Evolutionary conservation across 2,329 filamentous ascomycete species (phyloP).

Genomic region (Colletotrichum chrysophilum): DNA sequence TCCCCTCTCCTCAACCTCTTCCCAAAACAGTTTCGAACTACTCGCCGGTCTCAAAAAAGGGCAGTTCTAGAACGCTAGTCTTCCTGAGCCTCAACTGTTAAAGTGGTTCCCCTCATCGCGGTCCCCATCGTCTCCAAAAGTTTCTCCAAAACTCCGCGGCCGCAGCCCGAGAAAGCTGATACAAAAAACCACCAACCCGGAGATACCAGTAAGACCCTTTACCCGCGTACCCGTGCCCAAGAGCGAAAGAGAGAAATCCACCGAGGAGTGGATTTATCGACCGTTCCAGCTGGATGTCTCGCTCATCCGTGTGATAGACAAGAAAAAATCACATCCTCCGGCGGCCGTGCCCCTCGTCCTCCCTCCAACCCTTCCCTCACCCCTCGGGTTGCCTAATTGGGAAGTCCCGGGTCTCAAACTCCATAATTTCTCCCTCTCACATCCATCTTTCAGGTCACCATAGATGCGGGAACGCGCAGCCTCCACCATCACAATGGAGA

Average conservation of each 20-base stretch:
- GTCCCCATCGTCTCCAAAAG: background rate
- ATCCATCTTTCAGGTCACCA: background rate
- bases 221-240: background rate
- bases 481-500: background rate
- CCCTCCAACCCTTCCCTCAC: background rate
- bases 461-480: background rate
- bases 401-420: background rate
- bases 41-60: background rate
- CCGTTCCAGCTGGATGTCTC: constrained; percentile 17
- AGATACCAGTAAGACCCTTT: background rate
- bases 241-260: background rate
- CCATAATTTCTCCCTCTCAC: background rate
- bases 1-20: background rate
- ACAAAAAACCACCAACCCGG: background rate
- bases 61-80: background rate
- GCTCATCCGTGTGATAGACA: constrained; percentile 5
- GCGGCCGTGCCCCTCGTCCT: background rate
- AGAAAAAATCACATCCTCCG: background rate
- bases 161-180: background rate
- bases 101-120: background rate
- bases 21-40: background rate
- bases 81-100: background rate
- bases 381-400: background rate
- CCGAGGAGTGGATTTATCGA: constrained; percentile 8
- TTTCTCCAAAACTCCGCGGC: background rate